Percentiles rank a stretch among this genome's conserved stretches.
These are phyloP conservation scores for Gamarada debralockiae DNA, from an alignment of 495 filamentous ascomycete species.

Conservation along the genomic window DNA sequence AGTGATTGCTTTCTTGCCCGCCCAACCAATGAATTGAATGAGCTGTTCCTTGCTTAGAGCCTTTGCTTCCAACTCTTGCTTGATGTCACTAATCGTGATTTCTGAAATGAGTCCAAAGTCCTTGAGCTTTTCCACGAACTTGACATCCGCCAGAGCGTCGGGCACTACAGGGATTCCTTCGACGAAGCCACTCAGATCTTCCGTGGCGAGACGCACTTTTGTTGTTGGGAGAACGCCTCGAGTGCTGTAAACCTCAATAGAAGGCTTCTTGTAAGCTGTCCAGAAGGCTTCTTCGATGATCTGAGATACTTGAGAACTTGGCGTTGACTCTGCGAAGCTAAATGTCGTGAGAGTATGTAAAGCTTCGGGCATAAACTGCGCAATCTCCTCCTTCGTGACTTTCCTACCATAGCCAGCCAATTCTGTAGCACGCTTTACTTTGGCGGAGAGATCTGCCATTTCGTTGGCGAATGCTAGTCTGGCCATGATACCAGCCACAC, in stretches of 20 bases:
- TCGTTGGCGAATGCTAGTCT: constrained; percentile 83
- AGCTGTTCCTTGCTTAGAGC: constrained; percentile 74
- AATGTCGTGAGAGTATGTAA: constrained; percentile 78
- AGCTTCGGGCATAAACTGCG: constrained; percentile 68
- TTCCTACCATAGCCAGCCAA: constrained; percentile 37
- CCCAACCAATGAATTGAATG: constrained; percentile 78
- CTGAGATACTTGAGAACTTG: constrained; percentile 71
- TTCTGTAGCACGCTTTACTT: constrained; percentile 40
- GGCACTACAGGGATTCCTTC: constrained; percentile 87
- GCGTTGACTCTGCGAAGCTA: constrained; percentile 83
- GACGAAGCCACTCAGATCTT: constrained; percentile 79
- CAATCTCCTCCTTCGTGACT: constrained; percentile 55
- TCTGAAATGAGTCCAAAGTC: constrained; percentile 78
- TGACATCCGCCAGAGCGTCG: constrained; percentile 60
- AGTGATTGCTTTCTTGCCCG: constrained; percentile 58
- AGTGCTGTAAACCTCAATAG: constrained; percentile 84
- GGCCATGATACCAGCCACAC: constrained; percentile 84
- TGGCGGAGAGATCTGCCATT: constrained; percentile 68
- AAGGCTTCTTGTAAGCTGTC: constrained; percentile 75
- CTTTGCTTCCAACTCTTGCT: constrained; percentile 68
- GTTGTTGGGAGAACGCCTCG: constrained; percentile 76
- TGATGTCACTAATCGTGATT: constrained; percentile 83
- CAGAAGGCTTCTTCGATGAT: constrained; percentile 93
- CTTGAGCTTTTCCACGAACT: constrained; percentile 72
- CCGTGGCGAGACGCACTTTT: constrained; percentile 72